Base-by-base conservation (phyloP, 176 grass and related monocot genomes). In the Hordeum marinum region DNA sequence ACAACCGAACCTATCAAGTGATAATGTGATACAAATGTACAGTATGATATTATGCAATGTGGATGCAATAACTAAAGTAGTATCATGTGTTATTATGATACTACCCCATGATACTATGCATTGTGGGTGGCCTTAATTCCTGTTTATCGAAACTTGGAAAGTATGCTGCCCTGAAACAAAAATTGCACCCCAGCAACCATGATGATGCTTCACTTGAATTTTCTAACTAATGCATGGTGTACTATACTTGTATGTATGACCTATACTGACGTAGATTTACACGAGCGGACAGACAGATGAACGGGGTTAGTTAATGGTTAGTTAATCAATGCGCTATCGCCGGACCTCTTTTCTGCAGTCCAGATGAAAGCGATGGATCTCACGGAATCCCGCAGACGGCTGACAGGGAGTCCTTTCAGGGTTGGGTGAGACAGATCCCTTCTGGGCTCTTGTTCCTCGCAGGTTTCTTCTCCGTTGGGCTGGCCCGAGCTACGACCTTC, bases 391-490 rank as follows among this genome's bases (percentile, higher is more conserved):
- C 43, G 66, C 67, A 95, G 82, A 66, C 68, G 86, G 77, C 75
- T 77, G 66, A 82, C 59, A 6, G 92, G 80, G 72, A 93, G 87
- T 45, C 90, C 79, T 43, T 75, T 75, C 26, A 97, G 84, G 17
- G 90, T 93, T 61, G 95, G 87, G 77, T 98, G 92, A 79, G 76
- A 85, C 10, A 91, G 71, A 10, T 93, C 85, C 55, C 9, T 86
- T 57, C n/a, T 36, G 3, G 52, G 26, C 7, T 74, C 71, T 48
- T 48, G 24, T 26, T 86, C 84, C 75, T 79, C 35, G 9, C 63
- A 70, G 6, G 62, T 52, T 62, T 81, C 81, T 80, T 81, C 89
- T 59, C 17, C 84, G 26, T 59, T 79, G 29, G 67, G 68, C 55
- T 52, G 15, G 21, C 74, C 63, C 1, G 93, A 75, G 70, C 85